Base-by-base conservation (phyloP, 1,284 basidiomycete genomes). In the Puccinia coronata region DNA sequence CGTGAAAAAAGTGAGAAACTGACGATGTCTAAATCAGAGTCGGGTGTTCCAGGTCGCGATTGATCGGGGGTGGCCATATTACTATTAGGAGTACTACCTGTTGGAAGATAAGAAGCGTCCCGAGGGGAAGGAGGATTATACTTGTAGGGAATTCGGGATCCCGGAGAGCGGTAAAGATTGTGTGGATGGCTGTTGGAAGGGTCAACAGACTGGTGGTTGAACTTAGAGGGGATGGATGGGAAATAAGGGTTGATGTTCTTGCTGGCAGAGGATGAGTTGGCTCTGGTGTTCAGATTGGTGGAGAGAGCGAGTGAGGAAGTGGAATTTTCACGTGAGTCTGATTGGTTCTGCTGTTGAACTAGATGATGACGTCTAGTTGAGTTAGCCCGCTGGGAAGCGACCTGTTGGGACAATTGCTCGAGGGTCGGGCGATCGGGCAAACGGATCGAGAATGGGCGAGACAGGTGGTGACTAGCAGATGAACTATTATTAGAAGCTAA, bases 1-100 rank as follows among this genome's bases (percentile, higher is more conserved):
- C 9, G 14, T 5, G 31, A 39, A 51, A 31, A 79, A 23, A 55
- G n/a, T 1, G 16, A 78, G 36, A 69, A 34, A 43, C 65, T 79
- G 14, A 80, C 78, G 25, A 80, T 80, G 41, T 72, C 41, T 43
- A 80, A 41, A 23, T 73, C 78, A 49, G 78, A 63, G 28, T 80
- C 69, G 16, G 78, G 78, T 47, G 78, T 72, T 9, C 28, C 55
- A 41, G 78, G 78, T 63, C 78, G 78, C 31, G 67, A 72, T 51
- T 55, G 67, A 39, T 80, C 70, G n/a, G 78, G 78, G 11, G 78
- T 80, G 20, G 28, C 39, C 53, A 80, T 78, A 25, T n/a, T n/a
- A 36, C 8, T 16, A 69, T 18, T 41, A 25, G 55, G 57, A 53
- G 70, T 51, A 12, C 25, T 55, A 23, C 8, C 43, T 0, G 39